Evolutionary conservation across 2,329 filamentous ascomycete species (phyloP).

Genomic region (Colletotrichum eremochloae): DNA sequence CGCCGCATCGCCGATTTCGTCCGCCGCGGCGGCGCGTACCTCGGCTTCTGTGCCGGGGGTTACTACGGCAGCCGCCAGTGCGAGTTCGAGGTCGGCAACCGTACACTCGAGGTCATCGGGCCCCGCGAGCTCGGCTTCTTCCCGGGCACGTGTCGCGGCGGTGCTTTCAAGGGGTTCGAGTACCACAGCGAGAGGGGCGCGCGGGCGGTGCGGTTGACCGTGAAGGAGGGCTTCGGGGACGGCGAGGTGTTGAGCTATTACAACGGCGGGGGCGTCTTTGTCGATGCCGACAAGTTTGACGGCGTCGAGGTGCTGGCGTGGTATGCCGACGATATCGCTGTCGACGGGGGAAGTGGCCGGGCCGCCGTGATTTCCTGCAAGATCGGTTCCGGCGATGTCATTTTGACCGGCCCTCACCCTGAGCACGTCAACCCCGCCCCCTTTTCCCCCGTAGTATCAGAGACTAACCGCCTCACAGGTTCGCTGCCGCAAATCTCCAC

Average conservation of each 20-base stretch:
- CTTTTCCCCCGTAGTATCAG: background rate
- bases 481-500: slow-evolving; percentile 83
- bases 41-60: slow-evolving; percentile 94
- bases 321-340: slow-evolving; percentile 80
- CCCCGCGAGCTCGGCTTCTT: slow-evolving; percentile 89
- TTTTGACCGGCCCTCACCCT: slow-evolving; percentile 91
- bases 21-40: slow-evolving; percentile 84
- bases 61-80: slow-evolving; percentile 88
- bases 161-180: slow-evolving; percentile 89
- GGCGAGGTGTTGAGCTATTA: slow-evolving; percentile 83
- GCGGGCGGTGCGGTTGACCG: slow-evolving; percentile 75
- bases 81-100: slow-evolving; percentile 88
- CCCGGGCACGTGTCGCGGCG: slow-evolving; percentile 85
- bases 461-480: slow-evolving; percentile 65
- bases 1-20: slow-evolving; percentile 87
- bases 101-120: slow-evolving; percentile 85
- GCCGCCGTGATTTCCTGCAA: slow-evolving; percentile 89
- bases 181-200: slow-evolving; percentile 92
- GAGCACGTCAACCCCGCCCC: slow-evolving; percentile 52
- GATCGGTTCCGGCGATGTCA: slow-evolving; percentile 81
- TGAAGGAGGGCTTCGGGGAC: slow-evolving; percentile 67
- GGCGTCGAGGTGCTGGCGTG: slow-evolving; percentile 86
- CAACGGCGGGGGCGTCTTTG: slow-evolving; percentile 95
- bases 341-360: slow-evolving; percentile 79
- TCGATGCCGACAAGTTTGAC: slow-evolving; percentile 76